These are phyloP conservation scores for Setaria viridis DNA, from an alignment of 202 grass and related monocot genomes.

Conservation along the genomic window DNA sequence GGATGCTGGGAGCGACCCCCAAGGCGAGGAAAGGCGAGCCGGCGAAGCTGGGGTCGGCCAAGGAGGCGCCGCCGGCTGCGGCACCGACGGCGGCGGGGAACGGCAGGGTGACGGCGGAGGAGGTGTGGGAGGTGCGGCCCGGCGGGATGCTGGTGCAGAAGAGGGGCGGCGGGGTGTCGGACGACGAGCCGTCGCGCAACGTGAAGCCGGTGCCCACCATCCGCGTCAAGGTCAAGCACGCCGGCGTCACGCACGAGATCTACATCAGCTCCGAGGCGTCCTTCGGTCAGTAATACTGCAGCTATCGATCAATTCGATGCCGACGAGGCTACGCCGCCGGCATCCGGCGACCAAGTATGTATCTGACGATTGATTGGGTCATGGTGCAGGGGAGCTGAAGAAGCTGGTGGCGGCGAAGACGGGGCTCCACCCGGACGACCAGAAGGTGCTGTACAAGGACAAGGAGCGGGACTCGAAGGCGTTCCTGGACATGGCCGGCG, in stretches of 20 bases:
- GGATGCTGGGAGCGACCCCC: constrained; percentile 56
- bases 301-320: neutral
- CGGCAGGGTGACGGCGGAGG: constrained; percentile 56
- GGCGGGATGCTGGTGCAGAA: constrained; percentile 91
- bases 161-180: constrained; percentile 35
- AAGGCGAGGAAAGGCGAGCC: constrained; percentile 50
- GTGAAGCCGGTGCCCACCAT: constrained; percentile 76
- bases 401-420: constrained; percentile 69
- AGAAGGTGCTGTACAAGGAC: constrained; percentile 76
- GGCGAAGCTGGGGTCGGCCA: constrained; percentile 49
- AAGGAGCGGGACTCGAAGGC: constrained; percentile 75
- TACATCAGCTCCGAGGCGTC: constrained; percentile 77
- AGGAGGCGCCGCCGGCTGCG: constrained; percentile 2
- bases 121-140: constrained; percentile 86
- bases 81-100: neutral
- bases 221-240: constrained; percentile 80
- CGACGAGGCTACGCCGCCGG: no score
- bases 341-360: no score
- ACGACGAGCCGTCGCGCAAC: constrained; percentile 48
- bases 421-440: constrained; percentile 81
- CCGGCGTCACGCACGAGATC: constrained; percentile 82
- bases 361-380: neutral
- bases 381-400: constrained; percentile 63
- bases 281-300: constrained; percentile 45
- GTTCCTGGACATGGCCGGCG: constrained; percentile 72